A percentile compares a stretch with the other conserved stretches of the same genome.
phyloP scores from a whole-genome alignment of 805 yeast genomes.

The Nakazawaea populi region DNA sequence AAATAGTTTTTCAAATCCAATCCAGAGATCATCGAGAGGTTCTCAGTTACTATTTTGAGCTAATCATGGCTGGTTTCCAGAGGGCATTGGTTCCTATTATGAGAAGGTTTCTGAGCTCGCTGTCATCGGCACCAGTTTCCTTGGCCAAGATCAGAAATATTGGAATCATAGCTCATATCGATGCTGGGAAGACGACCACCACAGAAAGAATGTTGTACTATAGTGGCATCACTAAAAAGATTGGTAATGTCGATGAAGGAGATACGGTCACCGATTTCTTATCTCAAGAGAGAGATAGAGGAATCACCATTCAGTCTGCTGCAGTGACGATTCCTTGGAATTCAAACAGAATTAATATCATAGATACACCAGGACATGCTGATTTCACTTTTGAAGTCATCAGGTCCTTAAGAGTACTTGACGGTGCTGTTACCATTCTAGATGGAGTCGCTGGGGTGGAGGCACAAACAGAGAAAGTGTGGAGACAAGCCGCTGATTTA shows the following conservation, averaged over 20 bases:
- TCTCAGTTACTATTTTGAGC: too few species aligned
- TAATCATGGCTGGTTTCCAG: too few species aligned
- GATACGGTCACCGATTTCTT: constrained; percentile 93
- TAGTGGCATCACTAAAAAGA: constrained; percentile 69
- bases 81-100: neutral
- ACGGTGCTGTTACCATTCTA: constrained; percentile 87
- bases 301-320: constrained; percentile 95
- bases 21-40: too few species aligned
- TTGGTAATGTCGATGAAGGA: constrained; percentile 95
- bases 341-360: constrained; percentile 65
- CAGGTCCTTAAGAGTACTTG: constrained; percentile 82
- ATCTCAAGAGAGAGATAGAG: constrained; percentile 85
- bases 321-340: constrained; percentile 90
- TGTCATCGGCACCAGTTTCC: constrained; percentile 13
- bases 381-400: constrained; percentile 95
- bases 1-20: too few species aligned
- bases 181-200: constrained; percentile 98
- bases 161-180: constrained; percentile 98
- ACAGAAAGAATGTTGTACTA: constrained; percentile 94
- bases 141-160: constrained; percentile 62
- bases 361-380: constrained; percentile 98
- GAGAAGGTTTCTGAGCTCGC: neutral
- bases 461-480: constrained; percentile 95
- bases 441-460: constrained; percentile 99
- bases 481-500: constrained; percentile 75